Percentiles rank a stretch among this genome's conserved stretches.
phyloP scores from a whole-genome alignment of 2,329 filamentous ascomycete genomes.

The Fusarium longipes region DNA sequence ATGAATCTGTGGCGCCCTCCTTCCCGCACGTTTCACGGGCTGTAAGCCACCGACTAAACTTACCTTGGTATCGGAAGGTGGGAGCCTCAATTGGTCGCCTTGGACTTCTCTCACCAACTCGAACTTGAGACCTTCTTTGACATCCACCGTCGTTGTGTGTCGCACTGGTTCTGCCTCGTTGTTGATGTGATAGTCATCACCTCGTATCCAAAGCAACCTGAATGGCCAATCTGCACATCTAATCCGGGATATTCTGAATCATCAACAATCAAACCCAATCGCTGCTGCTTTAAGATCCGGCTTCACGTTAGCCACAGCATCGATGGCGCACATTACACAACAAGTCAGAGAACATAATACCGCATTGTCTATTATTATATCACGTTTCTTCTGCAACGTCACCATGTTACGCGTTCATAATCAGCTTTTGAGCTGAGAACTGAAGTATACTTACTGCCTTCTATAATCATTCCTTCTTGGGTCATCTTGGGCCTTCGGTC shows the following conservation, averaged over 20 bases:
- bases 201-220: constrained; percentile 2
- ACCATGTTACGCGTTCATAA: constrained; percentile 28
- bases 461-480: constrained; percentile 14
- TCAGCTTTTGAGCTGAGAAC: constrained; percentile 26
- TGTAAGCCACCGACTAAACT: constrained; percentile 22
- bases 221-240: constrained; percentile 9
- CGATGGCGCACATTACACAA: constrained; percentile 23
- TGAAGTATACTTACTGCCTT: constrained; percentile 19
- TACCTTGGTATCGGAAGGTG: constrained; percentile 6
- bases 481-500: constrained; percentile 26
- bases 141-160: constrained; percentile 1
- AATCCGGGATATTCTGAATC: constrained; percentile 16
- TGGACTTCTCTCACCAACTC: constrained; percentile 5
- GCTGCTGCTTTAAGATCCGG: constrained; percentile 4
- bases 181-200: constrained; percentile 7
- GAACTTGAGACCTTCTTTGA: constrained; percentile 4
- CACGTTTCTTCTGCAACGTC: constrained; percentile 7
- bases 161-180: constrained; percentile 5
- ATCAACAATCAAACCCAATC: constrained; percentile 13
- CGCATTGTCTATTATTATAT: constrained; percentile 22
- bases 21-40: constrained; percentile 36
- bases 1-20: constrained; percentile 29
- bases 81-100: constrained; percentile 14
- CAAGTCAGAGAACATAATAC: background rate
- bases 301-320: constrained; percentile 32